These are phyloP conservation scores for Quercus glauca DNA, from an alignment of 306 rosid species.

Conservation along the genomic window DNA sequence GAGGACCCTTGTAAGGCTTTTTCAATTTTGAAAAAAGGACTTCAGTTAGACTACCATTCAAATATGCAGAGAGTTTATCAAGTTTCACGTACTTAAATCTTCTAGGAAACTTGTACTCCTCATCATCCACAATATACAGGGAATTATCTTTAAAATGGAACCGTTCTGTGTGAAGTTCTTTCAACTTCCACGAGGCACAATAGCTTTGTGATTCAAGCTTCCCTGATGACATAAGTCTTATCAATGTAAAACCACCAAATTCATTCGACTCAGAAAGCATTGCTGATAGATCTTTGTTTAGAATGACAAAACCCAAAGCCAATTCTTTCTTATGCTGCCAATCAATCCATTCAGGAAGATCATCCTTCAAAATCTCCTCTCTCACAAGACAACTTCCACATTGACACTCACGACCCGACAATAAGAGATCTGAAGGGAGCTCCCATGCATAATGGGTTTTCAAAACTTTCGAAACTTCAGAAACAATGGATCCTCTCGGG, in stretches of 20 bases:
- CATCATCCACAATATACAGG: conserved; percentile 29
- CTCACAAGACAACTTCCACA: conserved; percentile 59
- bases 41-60: conserved; percentile 42
- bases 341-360: conserved; percentile 69
- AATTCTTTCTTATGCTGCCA: conserved; percentile 75
- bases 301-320: conserved; percentile 61
- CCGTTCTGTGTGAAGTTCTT: conserved; percentile 29
- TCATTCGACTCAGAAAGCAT: conserved; percentile 45
- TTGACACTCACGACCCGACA: conserved; percentile 43
- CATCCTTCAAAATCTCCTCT: conserved; percentile 54
- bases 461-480: conserved; percentile 29
- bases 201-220: conserved; percentile 66
- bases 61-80: conserved; percentile 44
- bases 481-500: conserved; percentile 31
- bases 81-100: conserved; percentile 41
- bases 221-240: conserved; percentile 66
- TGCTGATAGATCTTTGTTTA: conserved; percentile 40
- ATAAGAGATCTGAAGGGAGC: conserved; percentile 48
- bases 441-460: conserved; percentile 57
- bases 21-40: conserved; percentile 28
- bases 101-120: conserved; percentile 41
- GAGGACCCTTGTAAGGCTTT: neutral
- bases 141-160: conserved; percentile 35
- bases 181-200: conserved; percentile 42
- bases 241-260: conserved; percentile 61